Base-by-base conservation (phyloP, 768 basidiomycete genomes). In the Crucibulum laeve region DNA sequence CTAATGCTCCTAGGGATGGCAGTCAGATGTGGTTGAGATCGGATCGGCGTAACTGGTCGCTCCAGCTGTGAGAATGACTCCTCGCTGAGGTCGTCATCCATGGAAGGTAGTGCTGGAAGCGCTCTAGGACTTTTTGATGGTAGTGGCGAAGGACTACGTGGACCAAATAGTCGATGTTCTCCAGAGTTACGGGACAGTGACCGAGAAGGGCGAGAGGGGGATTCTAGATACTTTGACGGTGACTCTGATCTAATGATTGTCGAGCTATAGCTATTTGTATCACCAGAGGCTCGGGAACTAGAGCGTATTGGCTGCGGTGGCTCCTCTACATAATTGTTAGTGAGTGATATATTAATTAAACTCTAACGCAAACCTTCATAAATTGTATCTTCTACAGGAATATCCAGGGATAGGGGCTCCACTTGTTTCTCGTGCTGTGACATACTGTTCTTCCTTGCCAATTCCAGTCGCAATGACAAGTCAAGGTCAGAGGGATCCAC, bases 361-460 rank as follows among this genome's bases (percentile, higher is more conserved):
- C 26, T 30, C 19, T 36, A 43, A 40, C 25, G 47, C 71, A 21
- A 53, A 82, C 88, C 87, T 79, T 91, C 88, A 52, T 86, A 87
- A 51, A 91, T 88, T 2, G 81, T 86, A 22, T 77, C 77, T 51
- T 84, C 82, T 13, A 74, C 56, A 3, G 77, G 70, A 22, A 54
- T 62, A 13, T 79, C 77, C 51, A 74, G 54, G 4, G 66, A 54
- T 42, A 75, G 50, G 35, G 67, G 52, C 35, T 61, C 52, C 7
- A 68, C 45, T 34, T 67, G 56, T 38, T 74, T 74, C 14, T 70
- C 74, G 45, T 78, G 74, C 52, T 91, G 90, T 59, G 76, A 87
- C 55, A 83, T 73, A 58, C 90, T 91, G 58, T 96, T 96, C 51
- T 78, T 77, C 47, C 89, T 71, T 4, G 93, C 93, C 38, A 95